Conservation (phyloP, 2,329 filamentous ascomycete species). For the Clonostachys solani region DNA sequence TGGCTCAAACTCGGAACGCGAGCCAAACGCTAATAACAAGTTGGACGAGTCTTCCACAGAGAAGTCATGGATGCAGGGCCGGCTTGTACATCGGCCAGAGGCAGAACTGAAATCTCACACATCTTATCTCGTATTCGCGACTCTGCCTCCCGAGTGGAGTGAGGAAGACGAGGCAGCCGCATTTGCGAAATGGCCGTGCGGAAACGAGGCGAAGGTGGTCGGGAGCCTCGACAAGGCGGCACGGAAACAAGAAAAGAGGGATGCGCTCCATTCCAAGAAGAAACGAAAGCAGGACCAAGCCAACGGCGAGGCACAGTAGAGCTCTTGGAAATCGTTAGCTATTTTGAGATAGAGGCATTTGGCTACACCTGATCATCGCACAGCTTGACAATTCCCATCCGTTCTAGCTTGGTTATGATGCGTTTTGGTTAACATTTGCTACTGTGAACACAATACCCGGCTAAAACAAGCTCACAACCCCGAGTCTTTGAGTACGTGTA, state of each 20-base stretch:
- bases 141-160: conserved; percentile 82
- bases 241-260: conserved; percentile 53
- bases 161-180: conserved; percentile 74
- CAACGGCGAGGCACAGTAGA: too few species aligned
- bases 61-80: conserved; percentile 71
- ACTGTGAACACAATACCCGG: too few species aligned
- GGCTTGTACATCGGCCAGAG: conserved; percentile 76
- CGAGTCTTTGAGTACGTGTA: too few species aligned
- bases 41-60: conserved; percentile 14
- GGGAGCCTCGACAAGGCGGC: conserved; percentile 48
- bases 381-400: too few species aligned
- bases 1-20: conserved; percentile 17
- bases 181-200: conserved; percentile 59
- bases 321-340: too few species aligned
- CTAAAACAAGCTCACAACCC: too few species aligned
- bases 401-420: too few species aligned
- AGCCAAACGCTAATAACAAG: conserved; percentile 15
- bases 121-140: conserved; percentile 91
- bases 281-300: conserved; percentile 23
- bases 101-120: conserved; percentile 92
- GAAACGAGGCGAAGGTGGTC: conserved; percentile 45
- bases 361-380: too few species aligned
- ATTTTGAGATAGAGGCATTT: too few species aligned
- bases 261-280: conserved; percentile 42
- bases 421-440: too few species aligned